phyloP scores from a whole-genome alignment of 805 yeast species.

The Lipomyces yamadae region DNA sequence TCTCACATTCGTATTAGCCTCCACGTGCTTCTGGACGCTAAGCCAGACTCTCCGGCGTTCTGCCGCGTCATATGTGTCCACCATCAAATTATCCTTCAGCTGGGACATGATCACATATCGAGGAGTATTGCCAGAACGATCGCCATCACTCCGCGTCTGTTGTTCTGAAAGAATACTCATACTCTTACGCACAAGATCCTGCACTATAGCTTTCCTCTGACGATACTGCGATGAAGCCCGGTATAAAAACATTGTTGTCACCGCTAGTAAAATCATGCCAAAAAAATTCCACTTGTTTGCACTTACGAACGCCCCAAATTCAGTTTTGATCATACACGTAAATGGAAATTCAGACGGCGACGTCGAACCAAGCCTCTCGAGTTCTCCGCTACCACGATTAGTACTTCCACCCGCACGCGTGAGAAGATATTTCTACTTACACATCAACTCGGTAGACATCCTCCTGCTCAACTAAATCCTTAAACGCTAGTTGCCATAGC shows the following conservation, averaged over 20 bases:
- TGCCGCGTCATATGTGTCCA: slow-evolving; percentile 43
- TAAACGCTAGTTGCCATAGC: slow-evolving; percentile 41
- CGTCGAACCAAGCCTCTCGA: slow-evolving; percentile 22
- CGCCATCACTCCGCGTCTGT: slow-evolving; percentile 39
- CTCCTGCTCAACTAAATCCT: slow-evolving; percentile 23
- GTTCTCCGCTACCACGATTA: not conserved
- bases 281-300: slow-evolving; percentile 11
- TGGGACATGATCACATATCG: slow-evolving; percentile 70
- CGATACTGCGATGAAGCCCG: not conserved
- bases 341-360: slow-evolving; percentile 22
- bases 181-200: slow-evolving; percentile 37
- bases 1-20: slow-evolving; percentile 38
- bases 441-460: slow-evolving; percentile 23
- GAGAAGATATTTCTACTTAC: not conserved
- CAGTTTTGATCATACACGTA: slow-evolving; percentile 21
- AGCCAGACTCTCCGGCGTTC: slow-evolving; percentile 38
- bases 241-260: not conserved
- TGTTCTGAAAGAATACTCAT: slow-evolving; percentile 38
- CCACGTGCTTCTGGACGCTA: slow-evolving; percentile 35
- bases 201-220: slow-evolving; percentile 17
- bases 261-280: not conserved
- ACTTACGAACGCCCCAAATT: slow-evolving; percentile 13
- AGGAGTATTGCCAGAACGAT: slow-evolving; percentile 47
- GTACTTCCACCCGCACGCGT: not conserved
- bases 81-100: slow-evolving; percentile 56